Evolutionary conservation across 1,284 basidiomycete genomes (phyloP).

Genomic region (Cutaneotrichosporon sp.): DNA sequence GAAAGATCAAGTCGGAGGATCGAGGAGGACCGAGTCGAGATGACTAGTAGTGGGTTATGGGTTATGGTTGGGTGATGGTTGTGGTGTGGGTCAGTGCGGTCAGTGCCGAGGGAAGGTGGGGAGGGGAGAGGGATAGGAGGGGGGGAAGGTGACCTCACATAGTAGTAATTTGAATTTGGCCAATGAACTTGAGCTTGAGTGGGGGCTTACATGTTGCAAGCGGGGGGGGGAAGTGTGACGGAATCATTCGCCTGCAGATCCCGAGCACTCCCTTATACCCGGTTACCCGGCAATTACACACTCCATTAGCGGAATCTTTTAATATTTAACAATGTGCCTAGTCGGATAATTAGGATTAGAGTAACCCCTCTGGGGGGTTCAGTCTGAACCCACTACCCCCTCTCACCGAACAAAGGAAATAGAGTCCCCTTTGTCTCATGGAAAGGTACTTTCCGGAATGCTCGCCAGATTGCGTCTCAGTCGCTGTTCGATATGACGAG

Average conservation of each 20-base stretch:
- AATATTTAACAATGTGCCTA: background rate
- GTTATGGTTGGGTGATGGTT: background rate
- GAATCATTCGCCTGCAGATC: conserved; percentile 1
- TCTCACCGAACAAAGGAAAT: background rate
- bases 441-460: background rate
- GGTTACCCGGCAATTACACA: background rate
- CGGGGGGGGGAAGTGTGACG: background rate
- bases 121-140: no score
- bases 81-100: background rate
- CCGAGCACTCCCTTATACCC: background rate
- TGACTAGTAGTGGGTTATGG: background rate
- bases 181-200: background rate
- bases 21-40: background rate
- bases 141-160: no score
- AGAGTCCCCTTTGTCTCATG: background rate
- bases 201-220: background rate
- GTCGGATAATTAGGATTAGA: conserved; percentile 1
- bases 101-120: no score
- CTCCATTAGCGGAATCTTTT: background rate
- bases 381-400: no score
- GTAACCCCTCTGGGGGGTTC: background rate
- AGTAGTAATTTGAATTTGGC: background rate
- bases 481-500: no score
- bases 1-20: background rate
- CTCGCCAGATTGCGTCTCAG: background rate